Evolutionary conservation across 768 basidiomycete genomes (phyloP), one percentile per base, ranked within the genome.

Genomic region (Rhizopogon sp.): DNA sequence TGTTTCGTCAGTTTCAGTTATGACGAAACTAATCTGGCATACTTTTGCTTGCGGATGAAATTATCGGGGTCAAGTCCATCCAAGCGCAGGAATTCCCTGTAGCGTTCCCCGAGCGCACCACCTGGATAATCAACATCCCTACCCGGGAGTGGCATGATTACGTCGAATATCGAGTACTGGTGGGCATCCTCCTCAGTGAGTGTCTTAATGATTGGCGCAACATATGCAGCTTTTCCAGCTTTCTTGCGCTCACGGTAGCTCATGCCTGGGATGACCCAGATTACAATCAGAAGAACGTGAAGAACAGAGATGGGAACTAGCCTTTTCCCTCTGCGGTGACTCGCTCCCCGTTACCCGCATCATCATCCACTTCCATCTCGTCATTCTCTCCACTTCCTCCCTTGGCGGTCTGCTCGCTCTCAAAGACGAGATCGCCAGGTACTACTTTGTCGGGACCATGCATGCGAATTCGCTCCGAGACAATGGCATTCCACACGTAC

Each of bases 401-500:
- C 56, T 57, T 43, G 44, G 45, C 60, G 6, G 59, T 40, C 1
- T 56, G 60, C 22, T 66, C 68, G 22, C 67, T 70, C 46, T 89
- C 90, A 59, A 86, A 88, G 14, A 98, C 91, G n/a, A 98, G 77
- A 66, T 99, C 97, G 1, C 97, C 97, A 6, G 83, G 82, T 43
- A 94, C 78, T 1, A 92, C 85, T 56, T 80, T 78, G 50, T 87
- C 80, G 50, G 79, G 73, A 31, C 95, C 93, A 62, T 85, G 85
- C 46, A 78, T 76, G 56, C 83, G 84, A 64, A 98, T 85, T 11
- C 97, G 88, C 70, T 98, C 93, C 3, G 95, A 98, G 40, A 95
- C 92, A 54, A 98, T 87, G 45, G 93, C 85, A 71, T 99, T 99
- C 96, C 96, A 99, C 35, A 98, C 87, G 63, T 98, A 99, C 14